phyloP scores from a whole-genome alignment of 768 basidiomycete species.

The Kwoniella bestiolae region DNA sequence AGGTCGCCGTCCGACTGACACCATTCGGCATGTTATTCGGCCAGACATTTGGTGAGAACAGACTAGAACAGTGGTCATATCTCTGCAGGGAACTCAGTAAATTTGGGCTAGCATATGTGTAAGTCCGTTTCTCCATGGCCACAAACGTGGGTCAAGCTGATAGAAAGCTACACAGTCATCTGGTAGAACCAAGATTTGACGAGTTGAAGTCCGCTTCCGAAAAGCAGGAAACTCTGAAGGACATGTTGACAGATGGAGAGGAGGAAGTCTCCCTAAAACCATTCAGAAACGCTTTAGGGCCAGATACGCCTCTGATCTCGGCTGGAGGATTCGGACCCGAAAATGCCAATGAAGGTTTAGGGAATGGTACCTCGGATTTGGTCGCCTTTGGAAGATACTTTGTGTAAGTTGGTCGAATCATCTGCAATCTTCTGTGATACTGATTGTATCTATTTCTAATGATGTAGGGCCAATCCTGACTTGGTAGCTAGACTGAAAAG shows the following conservation, averaged over 20 bases:
- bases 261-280: conserved; percentile 34
- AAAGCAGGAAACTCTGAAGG: conserved; percentile 27
- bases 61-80: conserved; percentile 48
- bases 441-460: neutral
- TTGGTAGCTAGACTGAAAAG: conserved; percentile 20
- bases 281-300: conserved; percentile 34
- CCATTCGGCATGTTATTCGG: conserved; percentile 34
- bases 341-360: conserved; percentile 35
- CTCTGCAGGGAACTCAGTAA: conserved; percentile 37
- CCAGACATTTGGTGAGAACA: conserved; percentile 34
- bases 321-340: conserved; percentile 42
- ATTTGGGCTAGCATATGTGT: conserved; percentile 46
- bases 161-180: conserved; percentile 21
- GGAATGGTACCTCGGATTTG: conserved; percentile 35
- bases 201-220: conserved; percentile 43
- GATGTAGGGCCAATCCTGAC: conserved; percentile 30
- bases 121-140: conserved; percentile 9
- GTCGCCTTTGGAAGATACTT: conserved; percentile 41
- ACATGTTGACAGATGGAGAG: conserved; percentile 10
- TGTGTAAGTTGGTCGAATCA: conserved; percentile 15
- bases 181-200: conserved; percentile 53
- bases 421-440: neutral
- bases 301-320: conserved; percentile 37
- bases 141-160: neutral
- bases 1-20: conserved; percentile 29